Evolutionary conservation across 495 filamentous ascomycete genomes (phyloP), one percentile per base, ranked within the genome.

Genomic region (Talaromyces proteolyticus): DNA sequence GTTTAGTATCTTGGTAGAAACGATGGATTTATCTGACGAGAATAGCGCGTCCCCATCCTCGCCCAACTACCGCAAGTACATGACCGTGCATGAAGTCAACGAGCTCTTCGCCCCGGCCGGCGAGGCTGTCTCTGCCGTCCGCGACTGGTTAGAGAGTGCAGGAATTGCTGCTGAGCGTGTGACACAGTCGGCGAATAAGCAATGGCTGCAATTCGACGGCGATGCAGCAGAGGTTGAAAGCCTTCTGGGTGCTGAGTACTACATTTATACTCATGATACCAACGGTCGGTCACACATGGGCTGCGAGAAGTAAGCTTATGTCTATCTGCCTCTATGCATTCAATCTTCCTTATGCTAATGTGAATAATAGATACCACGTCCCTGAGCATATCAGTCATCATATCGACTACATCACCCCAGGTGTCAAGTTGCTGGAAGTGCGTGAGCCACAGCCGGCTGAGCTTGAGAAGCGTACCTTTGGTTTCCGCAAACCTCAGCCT

Each of bases 401-500:
- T 45, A 63, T 82, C 25, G 80, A 84, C 57, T 81, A 78, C 55
- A 77, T 82, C 47, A 81, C 76, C 2, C 77, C 78, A 1, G 69
- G 68, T 39, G 58, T 74, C 14, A 52, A 60, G 12, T 44, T 58
- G 38, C 56, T 64, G 2, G 61, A 64, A 47, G 57, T 65, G 29
- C 51, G 48, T 2, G 54, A 50, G 6, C 42, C 55, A 44, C 22
- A 18, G 14, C 48, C 8, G 34, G 20, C 36, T 44, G 36, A 14
- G 23, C 24, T 47, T 40, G 38, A 53, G 25, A 67, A 58, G 51
- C 57, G 57, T 6, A 34, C 23, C 3, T 34, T 55, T 6, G 43
- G 57, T 17, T 51, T 54, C 16, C 14, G 54, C 51, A 23, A 54
- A 49, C 26, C 57, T 64, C 16, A 66, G 60, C 47, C 76, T 70